A percentile compares a stretch with the other conserved stretches of the same genome.
Conservation (phyloP, 1,284 basidiomycete species). For the Cutaneotrichosporon sp. region DNA sequence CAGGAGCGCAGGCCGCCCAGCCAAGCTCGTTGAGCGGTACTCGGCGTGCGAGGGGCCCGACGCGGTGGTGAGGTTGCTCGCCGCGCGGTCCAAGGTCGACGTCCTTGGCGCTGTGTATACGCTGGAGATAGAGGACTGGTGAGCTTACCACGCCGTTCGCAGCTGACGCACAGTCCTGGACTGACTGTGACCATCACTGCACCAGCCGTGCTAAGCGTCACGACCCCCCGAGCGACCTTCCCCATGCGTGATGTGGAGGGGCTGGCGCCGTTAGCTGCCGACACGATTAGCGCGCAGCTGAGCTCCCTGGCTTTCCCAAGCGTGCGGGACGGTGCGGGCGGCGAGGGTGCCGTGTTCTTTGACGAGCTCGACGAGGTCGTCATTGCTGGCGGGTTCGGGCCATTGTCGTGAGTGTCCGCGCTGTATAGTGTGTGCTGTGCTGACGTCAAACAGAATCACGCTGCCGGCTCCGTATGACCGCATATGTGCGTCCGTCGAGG, state of each 20-base stretch:
- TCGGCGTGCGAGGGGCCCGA: slow-evolving; percentile 13
- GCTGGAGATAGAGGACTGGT: slow-evolving; percentile 32
- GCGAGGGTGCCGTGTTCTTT: slow-evolving; percentile 24
- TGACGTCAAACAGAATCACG: slow-evolving; percentile 11
- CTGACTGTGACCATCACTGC: slow-evolving; percentile 29
- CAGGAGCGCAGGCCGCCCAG: slow-evolving; percentile 22
- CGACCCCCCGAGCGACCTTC: slow-evolving; percentile 33
- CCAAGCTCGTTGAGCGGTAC: slow-evolving; percentile 19
- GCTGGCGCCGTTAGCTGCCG: slow-evolving; percentile 28
- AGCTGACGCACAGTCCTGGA: slow-evolving; percentile 26
- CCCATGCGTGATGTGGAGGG: slow-evolving; percentile 32
- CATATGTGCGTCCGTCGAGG: slow-evolving; percentile 15
- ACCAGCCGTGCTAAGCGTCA: slow-evolving; percentile 20
- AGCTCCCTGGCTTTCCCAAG: slow-evolving; percentile 10
- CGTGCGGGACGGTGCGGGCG: slow-evolving; percentile 13
- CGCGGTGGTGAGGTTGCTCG: slow-evolving; percentile 18
- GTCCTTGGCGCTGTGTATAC: slow-evolving; percentile 27
- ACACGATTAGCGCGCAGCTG: slow-evolving; percentile 33
- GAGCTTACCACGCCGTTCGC: slow-evolving; percentile 2
- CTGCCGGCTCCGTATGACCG: slow-evolving; percentile 16
- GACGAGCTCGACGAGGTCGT: slow-evolving; percentile 38
- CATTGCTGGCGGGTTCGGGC: slow-evolving; percentile 22
- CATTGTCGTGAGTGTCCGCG: slow-evolving; percentile 21
- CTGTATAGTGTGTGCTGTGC: slow-evolving; percentile 7
- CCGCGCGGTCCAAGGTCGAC: slow-evolving; percentile 22